Evolutionary conservation across 495 filamentous ascomycete genomes (phyloP), one percentile per base, ranked within the genome.

Genomic region (Aspergillus indologenus): DNA sequence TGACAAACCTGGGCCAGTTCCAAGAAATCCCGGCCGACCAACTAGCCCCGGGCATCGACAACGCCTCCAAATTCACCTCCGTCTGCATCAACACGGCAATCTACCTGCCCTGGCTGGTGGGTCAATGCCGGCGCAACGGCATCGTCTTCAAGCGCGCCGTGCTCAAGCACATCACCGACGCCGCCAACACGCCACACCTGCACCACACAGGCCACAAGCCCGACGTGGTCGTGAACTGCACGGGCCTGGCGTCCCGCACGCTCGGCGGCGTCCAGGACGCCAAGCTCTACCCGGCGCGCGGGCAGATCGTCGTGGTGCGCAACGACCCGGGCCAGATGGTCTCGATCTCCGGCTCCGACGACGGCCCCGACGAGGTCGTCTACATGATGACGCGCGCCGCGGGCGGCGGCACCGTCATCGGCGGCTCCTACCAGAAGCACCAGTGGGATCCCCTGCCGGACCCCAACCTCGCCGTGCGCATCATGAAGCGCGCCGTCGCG

Each of bases 381-480:
- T 98, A 98, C 66, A 83, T 92, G 51, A 98, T 98, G 93, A 84
- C 85, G 57, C 83, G 94, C n/a, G 91, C 92, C 2, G 86, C 83
- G 8, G 92, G 85, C 5, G 86, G 86, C 18, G 86, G 86, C 44
- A 96, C 90, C 0, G 79, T 98, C 23, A 78, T 98, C 5, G 94
- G 94, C 6, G 94, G 94, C 0, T 95, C 86, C 22, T 92, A 96
- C 66, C 85, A 90, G 73, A 88, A 87, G 68, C 79, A 86, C 17
- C 87, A 85, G 57, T 97, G 91, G 92, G 91, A 97, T 57, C 76
- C 84, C 17, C 79, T 89, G 59, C 83, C 88, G 0, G 94, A 98
- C 68, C 85, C 86, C 4, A 94, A 92, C 66, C 74, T 89, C 8
- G 92, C 94, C 0, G 74, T 82, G 52, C 79, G 92, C 8, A 97